These are phyloP conservation scores for Colletotrichum spinosum DNA, from an alignment of 2,329 filamentous ascomycete species.

Conservation along the genomic window DNA sequence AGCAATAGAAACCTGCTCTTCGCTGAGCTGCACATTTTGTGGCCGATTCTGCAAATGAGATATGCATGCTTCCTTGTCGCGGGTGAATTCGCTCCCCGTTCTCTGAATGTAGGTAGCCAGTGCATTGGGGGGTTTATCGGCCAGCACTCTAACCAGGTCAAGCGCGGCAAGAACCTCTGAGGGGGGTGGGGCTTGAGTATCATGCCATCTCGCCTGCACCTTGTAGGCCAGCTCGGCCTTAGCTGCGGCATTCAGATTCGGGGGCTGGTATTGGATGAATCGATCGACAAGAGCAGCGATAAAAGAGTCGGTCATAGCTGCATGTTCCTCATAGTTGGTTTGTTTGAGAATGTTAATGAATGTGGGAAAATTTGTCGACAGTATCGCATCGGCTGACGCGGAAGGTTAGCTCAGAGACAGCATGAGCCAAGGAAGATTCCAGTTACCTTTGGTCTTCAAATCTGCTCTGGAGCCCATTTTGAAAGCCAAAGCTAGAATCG, in stretches of 20 bases:
- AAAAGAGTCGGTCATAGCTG: constrained; percentile 75
- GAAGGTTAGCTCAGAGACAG: constrained; percentile 58
- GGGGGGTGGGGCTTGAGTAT: constrained; percentile 71
- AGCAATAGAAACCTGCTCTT: constrained; percentile 85
- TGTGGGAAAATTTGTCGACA: constrained; percentile 81
- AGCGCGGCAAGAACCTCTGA: constrained; percentile 77
- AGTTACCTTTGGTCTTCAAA: constrained; percentile 87
- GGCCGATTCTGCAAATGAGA: constrained; percentile 65
- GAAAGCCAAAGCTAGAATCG: constrained; percentile 88
- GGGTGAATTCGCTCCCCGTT: constrained; percentile 79
- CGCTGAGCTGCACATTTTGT: constrained; percentile 72
- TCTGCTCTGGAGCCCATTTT: constrained; percentile 84
- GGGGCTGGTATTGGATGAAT: constrained; percentile 87
- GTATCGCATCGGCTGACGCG: constrained; percentile 83
- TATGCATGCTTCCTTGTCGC: constrained; percentile 76
- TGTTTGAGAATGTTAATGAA: constrained; percentile 83
- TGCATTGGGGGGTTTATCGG: constrained; percentile 66
- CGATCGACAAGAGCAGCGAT: constrained; percentile 86
- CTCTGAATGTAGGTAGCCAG: constrained; percentile 78
- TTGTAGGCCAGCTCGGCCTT: constrained; percentile 77
- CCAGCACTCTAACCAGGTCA: constrained; percentile 75
- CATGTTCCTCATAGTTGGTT: constrained; percentile 70
- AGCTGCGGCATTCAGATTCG: constrained; percentile 82
- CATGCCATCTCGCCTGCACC: constrained; percentile 74
- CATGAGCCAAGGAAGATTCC: constrained; percentile 22